A percentile compares a stretch with the other conserved stretches of the same genome.
Evolutionary conservation across 2,329 filamentous ascomycete species (phyloP).

Genomic region (Sporothrix brasiliensis): DNA sequence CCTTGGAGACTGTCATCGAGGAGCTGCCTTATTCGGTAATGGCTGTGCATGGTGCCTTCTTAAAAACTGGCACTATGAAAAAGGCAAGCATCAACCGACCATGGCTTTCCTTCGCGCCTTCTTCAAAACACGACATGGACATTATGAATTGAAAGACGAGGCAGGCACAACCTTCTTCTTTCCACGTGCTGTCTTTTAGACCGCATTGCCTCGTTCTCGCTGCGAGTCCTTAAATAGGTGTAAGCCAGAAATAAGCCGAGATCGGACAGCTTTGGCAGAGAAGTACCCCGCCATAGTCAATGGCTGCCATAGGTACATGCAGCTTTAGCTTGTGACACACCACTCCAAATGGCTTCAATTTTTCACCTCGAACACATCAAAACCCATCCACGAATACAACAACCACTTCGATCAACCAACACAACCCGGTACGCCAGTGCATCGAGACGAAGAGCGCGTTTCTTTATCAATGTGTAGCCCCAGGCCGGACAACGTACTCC

Average conservation of each 20-base stretch:
- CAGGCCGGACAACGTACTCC: background rate
- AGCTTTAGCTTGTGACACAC: constrained; percentile 22
- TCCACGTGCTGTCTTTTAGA: background rate
- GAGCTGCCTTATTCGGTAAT: background rate
- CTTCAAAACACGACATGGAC: background rate
- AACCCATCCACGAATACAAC: background rate
- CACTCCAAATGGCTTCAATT: constrained; percentile 21
- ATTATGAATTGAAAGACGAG: background rate
- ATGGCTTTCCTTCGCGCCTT: background rate
- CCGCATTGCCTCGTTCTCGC: background rate
- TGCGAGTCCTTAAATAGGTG: background rate
- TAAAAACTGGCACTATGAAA: background rate
- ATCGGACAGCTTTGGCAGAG: constrained; percentile 32
- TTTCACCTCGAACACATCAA: constrained; percentile 20
- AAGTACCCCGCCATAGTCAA: constrained; percentile 34
- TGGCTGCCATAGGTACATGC: constrained; percentile 29
- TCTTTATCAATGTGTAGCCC: background rate
- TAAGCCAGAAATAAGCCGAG: constrained; percentile 30
- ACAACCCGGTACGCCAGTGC: too few relatives aligned
- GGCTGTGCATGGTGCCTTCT: background rate
- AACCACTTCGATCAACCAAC: background rate
- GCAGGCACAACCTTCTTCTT: background rate
- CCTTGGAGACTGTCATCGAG: background rate
- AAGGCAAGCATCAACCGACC: background rate
- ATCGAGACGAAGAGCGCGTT: background rate